Conservation (phyloP, 805 yeast genomes). For the Sugiyamaella smithiae region DNA sequence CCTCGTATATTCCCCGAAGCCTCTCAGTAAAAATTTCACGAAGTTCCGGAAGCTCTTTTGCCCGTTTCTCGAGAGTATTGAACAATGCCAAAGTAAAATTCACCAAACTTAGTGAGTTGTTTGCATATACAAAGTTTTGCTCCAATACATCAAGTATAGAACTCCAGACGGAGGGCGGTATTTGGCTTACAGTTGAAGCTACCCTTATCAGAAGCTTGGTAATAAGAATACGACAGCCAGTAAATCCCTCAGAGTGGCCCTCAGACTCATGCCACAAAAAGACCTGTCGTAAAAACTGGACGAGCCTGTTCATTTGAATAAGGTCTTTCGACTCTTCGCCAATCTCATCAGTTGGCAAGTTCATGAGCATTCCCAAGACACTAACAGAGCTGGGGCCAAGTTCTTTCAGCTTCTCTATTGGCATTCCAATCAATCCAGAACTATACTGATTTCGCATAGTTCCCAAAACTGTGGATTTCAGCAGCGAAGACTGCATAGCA, state of each 20-base stretch:
- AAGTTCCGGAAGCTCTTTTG: background rate
- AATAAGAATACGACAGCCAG: conserved; percentile 49
- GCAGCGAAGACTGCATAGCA: background rate
- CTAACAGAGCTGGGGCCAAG: conserved; percentile 38
- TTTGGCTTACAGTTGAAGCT: background rate
- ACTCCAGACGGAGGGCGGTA: conserved; percentile 11
- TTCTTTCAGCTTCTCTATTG: background rate
- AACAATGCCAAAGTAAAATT: conserved; percentile 47
- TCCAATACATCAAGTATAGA: conserved; percentile 18
- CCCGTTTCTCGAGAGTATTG: conserved; percentile 26
- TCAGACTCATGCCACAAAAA: conserved; percentile 59
- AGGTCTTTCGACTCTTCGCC: conserved; percentile 32
- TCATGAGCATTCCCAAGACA: conserved; percentile 46
- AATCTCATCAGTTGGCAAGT: conserved; percentile 40
- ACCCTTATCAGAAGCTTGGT: conserved; percentile 41
- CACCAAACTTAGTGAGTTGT: conserved; percentile 39
- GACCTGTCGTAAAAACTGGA: conserved; percentile 56
- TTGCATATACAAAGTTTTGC: conserved; percentile 17
- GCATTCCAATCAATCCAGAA: conserved; percentile 50
- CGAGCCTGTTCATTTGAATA: conserved; percentile 61
- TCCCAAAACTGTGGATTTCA: conserved; percentile 29
- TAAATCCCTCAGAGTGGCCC: conserved; percentile 57
- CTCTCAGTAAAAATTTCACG: background rate
- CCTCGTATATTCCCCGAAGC: background rate
- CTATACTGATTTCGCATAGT: conserved; percentile 58